Conservation (phyloP, 75 land plant species). For the Isoetes taiwanensis region DNA sequence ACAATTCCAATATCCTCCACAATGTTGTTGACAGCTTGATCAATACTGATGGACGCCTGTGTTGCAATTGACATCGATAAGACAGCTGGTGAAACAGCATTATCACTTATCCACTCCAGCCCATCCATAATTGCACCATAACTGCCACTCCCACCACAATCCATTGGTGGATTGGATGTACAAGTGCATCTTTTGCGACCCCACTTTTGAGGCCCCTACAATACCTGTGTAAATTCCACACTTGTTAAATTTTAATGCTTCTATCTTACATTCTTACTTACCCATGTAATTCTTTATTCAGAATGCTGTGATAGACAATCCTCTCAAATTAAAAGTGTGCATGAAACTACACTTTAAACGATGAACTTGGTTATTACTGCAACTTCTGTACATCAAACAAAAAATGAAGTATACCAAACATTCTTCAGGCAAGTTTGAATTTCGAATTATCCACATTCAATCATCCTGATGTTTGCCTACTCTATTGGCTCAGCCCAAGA, state of each 20-base stretch:
- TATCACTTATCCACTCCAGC: slow-evolving; percentile 19
- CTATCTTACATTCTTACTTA: no score
- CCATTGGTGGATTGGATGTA: slow-evolving; percentile 20
- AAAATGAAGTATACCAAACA: no score
- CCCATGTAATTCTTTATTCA: no score
- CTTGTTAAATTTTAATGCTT: background rate
- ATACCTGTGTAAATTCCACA: slow-evolving; percentile 9
- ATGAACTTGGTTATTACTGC: no score
- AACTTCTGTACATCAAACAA: no score
- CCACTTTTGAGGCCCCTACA: slow-evolving; percentile 22
- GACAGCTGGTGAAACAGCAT: slow-evolving; percentile 13
- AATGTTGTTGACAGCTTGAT: slow-evolving; percentile 19
- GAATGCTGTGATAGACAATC: no score
- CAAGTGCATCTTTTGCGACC: slow-evolving; percentile 19
- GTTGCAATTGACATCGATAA: slow-evolving; percentile 25
- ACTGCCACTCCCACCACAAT: slow-evolving; percentile 20
- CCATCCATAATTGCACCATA: slow-evolving; percentile 16
- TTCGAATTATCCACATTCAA: no score
- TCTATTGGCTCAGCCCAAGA: no score
- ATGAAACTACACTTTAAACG: no score
- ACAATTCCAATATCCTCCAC: slow-evolving; percentile 16
- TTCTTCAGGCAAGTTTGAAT: no score
- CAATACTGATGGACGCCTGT: slow-evolving; percentile 23
- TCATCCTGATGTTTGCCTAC: no score
- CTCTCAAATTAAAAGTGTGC: no score